Base-by-base conservation (phyloP, 108 stramenopile species). In the Nitzschia sp. region DNA sequence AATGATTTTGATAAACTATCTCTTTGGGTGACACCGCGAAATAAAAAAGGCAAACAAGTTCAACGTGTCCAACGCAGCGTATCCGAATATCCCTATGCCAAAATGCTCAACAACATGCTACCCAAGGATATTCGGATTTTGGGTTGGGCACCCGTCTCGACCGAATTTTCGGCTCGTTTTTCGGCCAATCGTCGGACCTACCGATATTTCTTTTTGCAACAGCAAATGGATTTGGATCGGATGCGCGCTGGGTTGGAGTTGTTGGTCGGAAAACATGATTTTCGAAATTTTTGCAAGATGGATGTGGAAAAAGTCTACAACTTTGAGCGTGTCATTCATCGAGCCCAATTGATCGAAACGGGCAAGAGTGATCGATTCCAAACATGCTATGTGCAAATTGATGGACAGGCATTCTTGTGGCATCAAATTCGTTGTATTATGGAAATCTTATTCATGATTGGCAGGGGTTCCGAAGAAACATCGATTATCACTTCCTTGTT, bases 231-330 rank as follows among this genome's bases (percentile, higher is more conserved):
- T 82, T 51, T 97, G 12, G 55, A 52, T 5, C 61, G 57, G 8
- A 99, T 99, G 88, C 70, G 78, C 12, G 25, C 69, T 15, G 97
- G 86, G 8, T 70, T 95, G 12, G 26, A 67, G 8, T 52, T 56
- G 25, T 72, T 99, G 70, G 82, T 95, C 20, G 99, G 99, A 21
- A 68, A 81, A 39, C 95, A 97, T 73, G 99, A 99, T 78, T 98
- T 98, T 76, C 88, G 99, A 14, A 98, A 99, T 73, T 83, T 99
- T 48, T 97, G 97, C 75, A 99, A 99, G 73, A 96, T 98, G 91
- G 93, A 99, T 76, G 89, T 87, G 20, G 91, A 91, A 65, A 84
- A 94, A 42, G 95, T 96, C 9, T 86, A 83, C 63, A 96, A 96
- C 69, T 96, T 94, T 80, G 84, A 87, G 72, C 79, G 94, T 50